Conservation (phyloP, 495 filamentous ascomycete genomes). For the Aspergillus avenaceus region DNA sequence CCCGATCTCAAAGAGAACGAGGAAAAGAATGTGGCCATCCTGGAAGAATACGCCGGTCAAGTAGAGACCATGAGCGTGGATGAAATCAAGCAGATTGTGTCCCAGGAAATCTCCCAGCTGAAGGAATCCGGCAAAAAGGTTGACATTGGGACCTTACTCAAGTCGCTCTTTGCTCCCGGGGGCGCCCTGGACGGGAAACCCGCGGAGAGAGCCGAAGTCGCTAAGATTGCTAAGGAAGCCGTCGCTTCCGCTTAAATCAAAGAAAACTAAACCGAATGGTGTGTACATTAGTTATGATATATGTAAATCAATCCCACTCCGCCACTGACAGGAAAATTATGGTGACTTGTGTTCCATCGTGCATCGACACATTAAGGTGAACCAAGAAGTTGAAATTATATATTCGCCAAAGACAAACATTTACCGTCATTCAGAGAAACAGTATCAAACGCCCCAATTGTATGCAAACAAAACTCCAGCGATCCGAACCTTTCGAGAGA, state of each 20-base stretch:
- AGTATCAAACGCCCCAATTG: not conserved
- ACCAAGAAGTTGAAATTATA: not conserved
- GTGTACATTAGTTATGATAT: slow-evolving; percentile 18
- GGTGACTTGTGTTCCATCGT: too few species aligned
- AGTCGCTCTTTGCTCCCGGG: slow-evolving; percentile 41
- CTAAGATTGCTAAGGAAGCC: slow-evolving; percentile 41
- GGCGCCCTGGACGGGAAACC: slow-evolving; percentile 51
- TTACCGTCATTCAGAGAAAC: not conserved
- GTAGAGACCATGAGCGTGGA: slow-evolving; percentile 47
- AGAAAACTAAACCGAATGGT: slow-evolving; percentile 12
- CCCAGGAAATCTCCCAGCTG: slow-evolving; percentile 37
- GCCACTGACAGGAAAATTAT: not conserved
- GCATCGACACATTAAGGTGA: too few species aligned
- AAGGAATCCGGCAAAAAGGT: slow-evolving; percentile 39
- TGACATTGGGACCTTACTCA: slow-evolving; percentile 44
- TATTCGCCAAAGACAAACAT: not conserved
- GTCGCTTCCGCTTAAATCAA: slow-evolving; percentile 17
- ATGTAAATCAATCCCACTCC: slow-evolving; percentile 12
- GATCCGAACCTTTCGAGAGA: not conserved
- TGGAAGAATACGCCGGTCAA: slow-evolving; percentile 54
- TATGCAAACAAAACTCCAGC: not conserved
- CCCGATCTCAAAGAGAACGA: slow-evolving; percentile 57
- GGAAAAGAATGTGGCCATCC: slow-evolving; percentile 47
- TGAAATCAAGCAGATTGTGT: slow-evolving; percentile 45
- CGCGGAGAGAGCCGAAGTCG: slow-evolving; percentile 47